Evolutionary conservation across 805 yeast species (phyloP), one percentile per base, ranked within the genome.

Genomic region (Clavispora asparagi): DNA sequence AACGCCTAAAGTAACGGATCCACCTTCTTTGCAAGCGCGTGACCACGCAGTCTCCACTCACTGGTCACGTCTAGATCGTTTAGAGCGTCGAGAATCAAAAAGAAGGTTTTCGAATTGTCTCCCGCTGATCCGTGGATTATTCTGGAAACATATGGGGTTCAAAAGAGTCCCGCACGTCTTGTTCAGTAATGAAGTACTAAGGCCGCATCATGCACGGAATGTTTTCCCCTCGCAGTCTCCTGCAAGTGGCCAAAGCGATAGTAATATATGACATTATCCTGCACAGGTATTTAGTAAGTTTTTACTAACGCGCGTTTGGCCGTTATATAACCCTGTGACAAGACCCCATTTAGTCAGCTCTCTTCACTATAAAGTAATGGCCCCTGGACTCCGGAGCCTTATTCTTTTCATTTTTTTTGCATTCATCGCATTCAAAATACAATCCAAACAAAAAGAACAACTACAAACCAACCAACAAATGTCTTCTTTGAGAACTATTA

Each of bases 401-500:
- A 4, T 11, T 17, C 33, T 40, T 31, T 16, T 42, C 2, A 11
- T 43, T 43, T 41, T 41, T 39, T 30, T 36, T n/a, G 29, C 42
- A 29, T 9, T 27, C 41, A 41, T 41, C 23, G 12, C 39, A 23
- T 10, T 16, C 13, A 33, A 9, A 8, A 16, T 41, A 10, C 30
- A 33, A 9, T 16, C 25, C 4, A 33, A 33, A 10, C 25, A 33
- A 33, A 33, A 33, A 17, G n/a, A n/a, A 32, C 41, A 41, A 43
- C 35, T 29, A 36, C 35, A 27, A 31, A 37, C 37, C 14, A 33
- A 33, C 37, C 37, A 17, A 31, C 35, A 43, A 39, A 54, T 54
- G 58, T 49, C 56, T 26, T 17, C 53, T 16, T 47, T 55, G 31
- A 67, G 75, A 66, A 54, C 68, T 17, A 61, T 70, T 50, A 53